These are phyloP conservation scores for Aspergillus sp. DNA, from an alignment of 2,329 filamentous ascomycete species.

Conservation along the genomic window DNA sequence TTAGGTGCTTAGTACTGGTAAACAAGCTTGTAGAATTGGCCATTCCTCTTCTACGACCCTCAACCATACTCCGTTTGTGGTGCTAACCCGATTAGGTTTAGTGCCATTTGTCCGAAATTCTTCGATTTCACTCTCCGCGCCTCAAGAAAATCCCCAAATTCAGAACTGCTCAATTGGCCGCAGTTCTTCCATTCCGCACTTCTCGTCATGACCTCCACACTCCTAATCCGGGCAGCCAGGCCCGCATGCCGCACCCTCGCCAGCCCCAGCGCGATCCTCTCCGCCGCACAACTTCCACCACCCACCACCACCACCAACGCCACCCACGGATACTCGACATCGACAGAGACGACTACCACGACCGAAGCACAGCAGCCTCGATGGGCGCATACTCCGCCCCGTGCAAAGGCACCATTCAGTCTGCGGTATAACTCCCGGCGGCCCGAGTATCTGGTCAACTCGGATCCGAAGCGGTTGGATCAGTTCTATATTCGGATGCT, in stretches of 20 bases:
- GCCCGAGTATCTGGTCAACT: conserved; percentile 59
- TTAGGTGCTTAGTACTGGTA: no score
- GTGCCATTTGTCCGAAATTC: conserved; percentile 19
- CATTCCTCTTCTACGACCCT: no score
- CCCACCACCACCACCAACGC: conserved; percentile 8
- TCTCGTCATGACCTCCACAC: conserved; percentile 43
- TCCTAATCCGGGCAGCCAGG: conserved; percentile 37
- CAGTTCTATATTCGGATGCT: conserved; percentile 70
- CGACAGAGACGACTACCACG: conserved; percentile 21
- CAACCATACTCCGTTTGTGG: not conserved
- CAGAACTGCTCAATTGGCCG: conserved; percentile 6
- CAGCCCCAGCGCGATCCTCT: conserved; percentile 9
- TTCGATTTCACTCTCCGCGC: conserved; percentile 12
- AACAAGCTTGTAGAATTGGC: no score
- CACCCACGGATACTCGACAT: conserved; percentile 22
- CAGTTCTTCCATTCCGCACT: conserved; percentile 2
- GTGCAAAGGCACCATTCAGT: conserved; percentile 61
- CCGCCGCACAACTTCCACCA: conserved; percentile 5
- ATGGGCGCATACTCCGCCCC: conserved; percentile 64
- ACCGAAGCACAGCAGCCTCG: conserved; percentile 43
- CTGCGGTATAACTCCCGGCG: conserved; percentile 29
- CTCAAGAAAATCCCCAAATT: conserved; percentile 8
- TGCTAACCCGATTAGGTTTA: conserved; percentile 15
- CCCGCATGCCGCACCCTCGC: conserved; percentile 24
- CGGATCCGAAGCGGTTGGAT: conserved; percentile 66